Evolutionary conservation across 352 stramenopile genomes (phyloP).

Genomic region (Globisporangium lucens): DNA sequence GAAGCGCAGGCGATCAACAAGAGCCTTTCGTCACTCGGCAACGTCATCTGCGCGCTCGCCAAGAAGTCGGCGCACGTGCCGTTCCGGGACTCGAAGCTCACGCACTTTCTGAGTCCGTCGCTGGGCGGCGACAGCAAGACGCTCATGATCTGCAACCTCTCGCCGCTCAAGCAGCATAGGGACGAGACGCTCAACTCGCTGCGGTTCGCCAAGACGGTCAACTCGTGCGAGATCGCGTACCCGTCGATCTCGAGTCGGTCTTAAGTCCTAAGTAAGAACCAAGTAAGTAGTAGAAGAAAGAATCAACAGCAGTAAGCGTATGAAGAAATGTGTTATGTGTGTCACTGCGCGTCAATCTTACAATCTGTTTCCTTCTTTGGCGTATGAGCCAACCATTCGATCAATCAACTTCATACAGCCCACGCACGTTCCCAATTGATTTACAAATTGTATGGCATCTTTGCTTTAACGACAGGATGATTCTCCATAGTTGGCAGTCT

Average conservation of each 20-base stretch:
- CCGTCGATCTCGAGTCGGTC: conserved; percentile 49
- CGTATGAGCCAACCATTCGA: neutral
- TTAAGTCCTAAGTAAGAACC: neutral
- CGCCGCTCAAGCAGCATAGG: conserved; percentile 62
- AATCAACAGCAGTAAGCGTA: neutral
- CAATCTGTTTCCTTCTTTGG: neutral
- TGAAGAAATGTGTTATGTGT: neutral
- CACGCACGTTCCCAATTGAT: neutral
- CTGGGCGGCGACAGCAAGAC: conserved; percentile 87
- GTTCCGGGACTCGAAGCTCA: conserved; percentile 90
- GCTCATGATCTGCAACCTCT: conserved; percentile 91
- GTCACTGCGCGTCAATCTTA: neutral
- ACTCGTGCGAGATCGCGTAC: conserved; percentile 83
- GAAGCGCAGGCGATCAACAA: conserved; percentile 88
- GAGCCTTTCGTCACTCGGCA: conserved; percentile 78
- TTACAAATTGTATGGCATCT: neutral
- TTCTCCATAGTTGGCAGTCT: neutral
- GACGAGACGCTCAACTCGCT: conserved; percentile 87
- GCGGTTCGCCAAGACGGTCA: conserved; percentile 86
- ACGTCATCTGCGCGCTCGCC: conserved; percentile 77
- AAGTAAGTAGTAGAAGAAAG: neutral
- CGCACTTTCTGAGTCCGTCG: conserved; percentile 80
- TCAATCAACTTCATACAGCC: neutral
- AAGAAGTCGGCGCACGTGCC: conserved; percentile 84
- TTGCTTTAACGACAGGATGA: neutral